Percentiles rank a stretch among this genome's conserved stretches.
These are phyloP conservation scores for Sarocladiaceae sp. DNA, from an alignment of 2,329 filamentous ascomycete species.

Conservation along the genomic window DNA sequence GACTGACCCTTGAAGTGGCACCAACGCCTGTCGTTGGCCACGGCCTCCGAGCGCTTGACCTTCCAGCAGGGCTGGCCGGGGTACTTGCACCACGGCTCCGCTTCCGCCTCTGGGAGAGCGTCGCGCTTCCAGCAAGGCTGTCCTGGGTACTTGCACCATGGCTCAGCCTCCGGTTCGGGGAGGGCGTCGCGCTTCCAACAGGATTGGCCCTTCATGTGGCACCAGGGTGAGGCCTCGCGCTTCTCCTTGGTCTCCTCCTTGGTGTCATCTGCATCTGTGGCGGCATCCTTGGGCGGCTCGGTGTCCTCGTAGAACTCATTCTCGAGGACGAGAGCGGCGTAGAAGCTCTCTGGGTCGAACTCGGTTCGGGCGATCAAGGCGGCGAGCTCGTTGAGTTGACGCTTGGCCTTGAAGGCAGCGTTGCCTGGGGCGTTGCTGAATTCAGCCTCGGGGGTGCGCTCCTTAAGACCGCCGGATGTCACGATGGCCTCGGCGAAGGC, in stretches of 20 bases:
- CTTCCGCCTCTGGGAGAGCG: too few species aligned
- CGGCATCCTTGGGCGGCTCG: conserved; percentile 12
- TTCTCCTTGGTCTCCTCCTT: conserved; percentile 11
- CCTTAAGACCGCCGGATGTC: conserved; percentile 17
- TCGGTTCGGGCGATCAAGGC: conserved; percentile 25
- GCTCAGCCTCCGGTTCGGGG: conserved; percentile 20
- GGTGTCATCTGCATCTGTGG: conserved; percentile 21
- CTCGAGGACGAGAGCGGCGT: conserved; percentile 23
- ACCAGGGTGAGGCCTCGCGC: conserved; percentile 17
- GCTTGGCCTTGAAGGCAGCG: conserved; percentile 30
- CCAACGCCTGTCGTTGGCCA: conserved; percentile 20
- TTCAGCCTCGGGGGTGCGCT: conserved; percentile 21
- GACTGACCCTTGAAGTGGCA: conserved; percentile 29
- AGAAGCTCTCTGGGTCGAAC: conserved; percentile 24
- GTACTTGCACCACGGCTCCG: conserved; percentile 15
- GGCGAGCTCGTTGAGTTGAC: conserved; percentile 32
- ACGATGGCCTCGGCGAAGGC: conserved; percentile 23
- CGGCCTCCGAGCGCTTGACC: conserved; percentile 19
- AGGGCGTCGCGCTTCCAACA: conserved; percentile 33
- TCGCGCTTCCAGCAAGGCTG: conserved; percentile 34
- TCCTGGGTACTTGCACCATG: conserved; percentile 31
- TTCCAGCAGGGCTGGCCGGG: conserved; percentile 19
- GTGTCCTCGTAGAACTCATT: conserved; percentile 19
- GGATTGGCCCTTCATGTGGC: conserved; percentile 22
- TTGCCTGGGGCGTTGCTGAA: conserved; percentile 27